Percentiles rank a stretch among this genome's conserved stretches.
Conservation (phyloP, 331 rosid species). For the Quercus lobata region DNA sequence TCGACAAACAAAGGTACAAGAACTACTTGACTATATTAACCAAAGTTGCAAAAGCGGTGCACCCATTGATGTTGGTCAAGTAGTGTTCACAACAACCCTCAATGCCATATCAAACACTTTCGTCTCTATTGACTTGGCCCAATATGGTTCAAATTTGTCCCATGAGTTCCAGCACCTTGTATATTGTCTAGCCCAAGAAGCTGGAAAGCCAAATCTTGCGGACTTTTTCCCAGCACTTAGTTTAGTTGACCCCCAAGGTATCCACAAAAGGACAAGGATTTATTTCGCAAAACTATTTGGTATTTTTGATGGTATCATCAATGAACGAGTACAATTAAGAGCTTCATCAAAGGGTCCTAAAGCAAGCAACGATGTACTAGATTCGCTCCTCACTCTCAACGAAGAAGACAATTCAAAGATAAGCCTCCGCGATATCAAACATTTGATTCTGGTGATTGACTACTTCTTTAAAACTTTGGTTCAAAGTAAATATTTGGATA, state of each 20-base stretch:
- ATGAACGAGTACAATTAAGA: slow-evolving; percentile 13
- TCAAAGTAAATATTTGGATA: neutral
- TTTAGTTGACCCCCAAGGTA: slow-evolving; percentile 17
- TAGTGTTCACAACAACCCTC: neutral
- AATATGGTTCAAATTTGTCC: neutral
- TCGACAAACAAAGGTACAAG: slow-evolving; percentile 10
- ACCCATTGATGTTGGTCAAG: slow-evolving; percentile 2
- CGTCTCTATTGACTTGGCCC: neutral
- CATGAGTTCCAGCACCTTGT: slow-evolving; percentile 13
- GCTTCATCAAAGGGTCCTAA: neutral
- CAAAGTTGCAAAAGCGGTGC: neutral
- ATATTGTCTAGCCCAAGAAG: neutral
- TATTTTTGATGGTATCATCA: slow-evolving; percentile 18
- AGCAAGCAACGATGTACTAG: slow-evolving; percentile 18
- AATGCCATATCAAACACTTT: slow-evolving; percentile 22
- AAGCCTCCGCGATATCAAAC: neutral
- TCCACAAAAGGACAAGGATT: neutral
- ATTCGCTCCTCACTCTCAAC: slow-evolving; percentile 8
- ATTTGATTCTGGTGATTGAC: slow-evolving; percentile 7
- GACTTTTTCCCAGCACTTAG: neutral
- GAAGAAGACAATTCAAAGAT: neutral
- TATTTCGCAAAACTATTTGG: neutral
- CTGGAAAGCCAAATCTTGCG: neutral
- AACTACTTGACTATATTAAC: slow-evolving; percentile 5
- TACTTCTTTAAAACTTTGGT: neutral